Evolutionary conservation across 2,329 filamentous ascomycete species (phyloP).

Genomic region (Tympanopsis confertula): DNA sequence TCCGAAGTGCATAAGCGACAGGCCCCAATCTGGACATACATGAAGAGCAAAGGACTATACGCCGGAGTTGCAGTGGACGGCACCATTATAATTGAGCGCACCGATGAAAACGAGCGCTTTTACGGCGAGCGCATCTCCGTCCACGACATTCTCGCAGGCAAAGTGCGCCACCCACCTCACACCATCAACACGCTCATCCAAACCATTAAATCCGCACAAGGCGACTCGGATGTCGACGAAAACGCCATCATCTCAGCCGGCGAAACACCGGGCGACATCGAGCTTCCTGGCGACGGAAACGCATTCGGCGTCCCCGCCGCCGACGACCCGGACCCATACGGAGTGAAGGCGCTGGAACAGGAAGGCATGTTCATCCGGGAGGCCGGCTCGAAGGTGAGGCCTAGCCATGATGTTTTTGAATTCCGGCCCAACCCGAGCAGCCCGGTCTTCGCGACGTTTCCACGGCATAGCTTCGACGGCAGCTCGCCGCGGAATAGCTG

Average conservation of each 20-base stretch:
- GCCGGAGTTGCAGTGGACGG: constrained; percentile 80
- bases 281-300: background rate
- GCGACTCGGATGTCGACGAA: background rate
- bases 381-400: background rate
- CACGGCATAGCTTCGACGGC: background rate
- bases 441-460: background rate
- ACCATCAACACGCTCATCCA: constrained; percentile 30
- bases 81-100: constrained; percentile 73
- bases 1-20: constrained; percentile 54
- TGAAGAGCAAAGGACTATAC: constrained; percentile 82
- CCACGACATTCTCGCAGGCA: constrained; percentile 50
- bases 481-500: background rate
- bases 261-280: background rate
- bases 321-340: constrained; percentile 1
- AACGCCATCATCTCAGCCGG: background rate
- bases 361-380: constrained; percentile 1
- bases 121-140: constrained; percentile 59
- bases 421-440: background rate
- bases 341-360: background rate
- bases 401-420: background rate
- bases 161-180: constrained; percentile 40
- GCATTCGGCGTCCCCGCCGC: background rate
- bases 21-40: constrained; percentile 69
- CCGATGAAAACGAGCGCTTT: constrained; percentile 79
- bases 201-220: background rate